These are phyloP conservation scores for Salix exigua DNA, from an alignment of 345 rosid genomes.

Conservation along the genomic window DNA sequence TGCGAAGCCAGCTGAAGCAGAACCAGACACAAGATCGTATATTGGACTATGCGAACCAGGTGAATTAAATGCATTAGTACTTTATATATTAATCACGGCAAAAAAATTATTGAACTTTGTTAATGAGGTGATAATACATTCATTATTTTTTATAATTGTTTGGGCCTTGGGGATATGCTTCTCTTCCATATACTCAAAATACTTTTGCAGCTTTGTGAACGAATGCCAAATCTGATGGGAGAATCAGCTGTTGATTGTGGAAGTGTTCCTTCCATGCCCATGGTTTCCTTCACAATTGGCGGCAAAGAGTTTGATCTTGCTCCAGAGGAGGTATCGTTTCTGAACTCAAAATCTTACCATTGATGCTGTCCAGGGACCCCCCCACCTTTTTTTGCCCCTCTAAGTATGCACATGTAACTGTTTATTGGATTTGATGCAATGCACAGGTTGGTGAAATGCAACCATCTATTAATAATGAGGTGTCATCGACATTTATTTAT, in stretches of 20 bases:
- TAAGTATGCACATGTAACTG: background rate
- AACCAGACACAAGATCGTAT: slow-evolving; percentile 26
- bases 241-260: slow-evolving; percentile 28
- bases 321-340: slow-evolving; percentile 23
- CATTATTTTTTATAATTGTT: background rate
- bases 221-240: slow-evolving; percentile 22
- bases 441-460: background rate
- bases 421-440: background rate
- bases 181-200: background rate
- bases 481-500: background rate
- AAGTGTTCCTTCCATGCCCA: slow-evolving; percentile 25
- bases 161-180: background rate
- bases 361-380: background rate
- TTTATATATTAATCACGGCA: background rate
- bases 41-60: slow-evolving; percentile 20
- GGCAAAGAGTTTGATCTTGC: slow-evolving; percentile 18
- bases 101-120: background rate
- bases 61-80: background rate
- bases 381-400: background rate
- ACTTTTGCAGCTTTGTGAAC: slow-evolving; percentile 25
- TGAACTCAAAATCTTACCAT: background rate
- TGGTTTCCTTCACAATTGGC: slow-evolving; percentile 22
- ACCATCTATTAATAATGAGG: background rate
- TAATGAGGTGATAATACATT: background rate
- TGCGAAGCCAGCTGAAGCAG: slow-evolving; percentile 23